Conservation (phyloP, 768 basidiomycete species). For the Mycena metata region DNA sequence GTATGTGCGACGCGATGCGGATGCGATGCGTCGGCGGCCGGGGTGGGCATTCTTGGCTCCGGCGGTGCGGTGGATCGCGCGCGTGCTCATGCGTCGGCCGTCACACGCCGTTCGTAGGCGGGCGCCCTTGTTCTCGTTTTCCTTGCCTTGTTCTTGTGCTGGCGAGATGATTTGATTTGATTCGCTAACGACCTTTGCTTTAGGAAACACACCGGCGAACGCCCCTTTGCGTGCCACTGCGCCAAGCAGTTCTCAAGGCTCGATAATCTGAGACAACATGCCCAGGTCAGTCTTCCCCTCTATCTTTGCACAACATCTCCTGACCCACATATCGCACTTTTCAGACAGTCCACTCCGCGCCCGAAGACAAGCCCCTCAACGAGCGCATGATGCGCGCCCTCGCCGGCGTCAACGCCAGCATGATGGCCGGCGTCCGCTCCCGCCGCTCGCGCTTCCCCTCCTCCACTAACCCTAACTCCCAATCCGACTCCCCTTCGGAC, state of each 20-base stretch:
- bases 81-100: no score
- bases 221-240: constrained; percentile 97
- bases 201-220: constrained; percentile 98
- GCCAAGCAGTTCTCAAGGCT: constrained; percentile 95
- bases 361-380: constrained; percentile 39
- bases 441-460: constrained; percentile 18
- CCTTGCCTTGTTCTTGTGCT: no score
- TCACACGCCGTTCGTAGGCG: no score
- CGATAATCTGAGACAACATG: constrained; percentile 97
- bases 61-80: no score
- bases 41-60: no score
- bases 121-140: no score
- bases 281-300: constrained; percentile 60
- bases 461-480: neutral
- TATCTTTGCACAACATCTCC: no score
- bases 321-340: no score
- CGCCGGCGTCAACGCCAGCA: constrained; percentile 35
- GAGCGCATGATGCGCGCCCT: constrained; percentile 40
- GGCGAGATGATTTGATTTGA: no score
- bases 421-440: constrained; percentile 36
- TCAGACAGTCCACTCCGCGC: constrained; percentile 38
- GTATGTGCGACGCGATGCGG: no score
- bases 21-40: no score
- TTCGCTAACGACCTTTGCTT: neutral
- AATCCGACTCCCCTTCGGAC: neutral